Evolutionary conservation across 2,329 filamentous ascomycete species (phyloP), one percentile per base, ranked within the genome.

Genomic region (Biscogniauxia marginata): DNA sequence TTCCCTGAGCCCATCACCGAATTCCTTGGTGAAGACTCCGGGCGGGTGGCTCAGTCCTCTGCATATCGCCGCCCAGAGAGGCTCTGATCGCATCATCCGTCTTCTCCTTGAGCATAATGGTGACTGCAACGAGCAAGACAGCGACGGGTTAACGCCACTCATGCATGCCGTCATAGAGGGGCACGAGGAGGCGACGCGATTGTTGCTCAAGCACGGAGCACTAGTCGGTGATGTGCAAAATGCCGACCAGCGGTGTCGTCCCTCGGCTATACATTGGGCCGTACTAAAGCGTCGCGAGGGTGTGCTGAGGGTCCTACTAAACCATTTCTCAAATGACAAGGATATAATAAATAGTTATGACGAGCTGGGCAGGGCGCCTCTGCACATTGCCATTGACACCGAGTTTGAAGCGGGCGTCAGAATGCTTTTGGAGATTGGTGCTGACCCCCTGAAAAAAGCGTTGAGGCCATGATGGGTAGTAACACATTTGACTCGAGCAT

Each of bases 111-210:
- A 63, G 30, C 60, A 63, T 46, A 56, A 60, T 19, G 54, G 43
- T 11, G 63, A 65, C 46, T 59, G 61, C 56, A 64, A 66, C 46
- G 59, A 58, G 39, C 25, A 18, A n/a, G 66, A 68, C 55, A 64
- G 65, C 57, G 61, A 67, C n/a, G 63, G 63, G 1, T 44, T 59
- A 21, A 68, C 66, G 8, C 60, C 64, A 0, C 55, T 68, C n/a
- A 62, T 64, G 23, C 57, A 65, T 47, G 61, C 60, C 6, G 48
- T 56, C 16, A 59, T 62, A 2, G 57, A 52, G 13, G 66, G 61
- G 1, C 52, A 63, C 50, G 59, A 62, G 13, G 61, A 60, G 11
- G 56, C 59, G 0, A 50, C 55, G 13, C 16, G 24, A 13, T 54
- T 49, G 45, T 53, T 67, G 43, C 58, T 66, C 3, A 16, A 21